Base-by-base conservation (phyloP, 2,329 filamentous ascomycete genomes). In the Diplodia intermedia region DNA sequence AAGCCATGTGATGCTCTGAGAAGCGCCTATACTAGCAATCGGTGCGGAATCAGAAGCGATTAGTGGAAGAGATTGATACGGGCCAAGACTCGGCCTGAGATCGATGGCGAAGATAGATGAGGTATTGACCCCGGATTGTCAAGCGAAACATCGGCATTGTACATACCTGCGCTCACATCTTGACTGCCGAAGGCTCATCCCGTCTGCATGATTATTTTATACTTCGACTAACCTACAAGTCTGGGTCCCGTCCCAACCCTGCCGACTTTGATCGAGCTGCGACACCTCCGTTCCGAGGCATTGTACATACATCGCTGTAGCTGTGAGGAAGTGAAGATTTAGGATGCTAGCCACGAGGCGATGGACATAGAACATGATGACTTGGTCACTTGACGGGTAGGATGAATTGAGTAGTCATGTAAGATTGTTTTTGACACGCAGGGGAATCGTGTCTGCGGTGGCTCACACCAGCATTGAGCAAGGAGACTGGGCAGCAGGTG, bases 31-130 rank as follows among this genome's bases (percentile, higher is more conserved):
- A 2, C 38, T 12, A 20, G 18, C 53, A 14, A 43, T 40, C 15
- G 56, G 26, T 9, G 20, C n/a, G 40, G 14, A 49, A 49, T n/a
- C 15, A 62, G 20, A 36, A 18, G 7, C 43, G 43, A 18, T 29
- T 36, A 12, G 33, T 18, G 23, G 26, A 38, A 33, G 31, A 38
- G 14, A 11, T 60, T 43, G 55, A 20, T n/a, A 12, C 56, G 31
- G 11, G 40, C 40, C 40, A 43, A 33, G 47, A 38, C 23, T 61
- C 15, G 15, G 20, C n/a, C 12, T 15, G 56, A 60, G 56, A 60
- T 47, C 38, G 38, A 38, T 29, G n/a, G 23, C 18, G 38, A 33
- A 31, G 57, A 50, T 50, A 62, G 57, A 50, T 62, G 50, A 50
- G 43, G 43, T 50, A 36, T 38, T 36, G 1, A 36, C n/a, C 38